phyloP scores from a whole-genome alignment of 768 basidiomycete genomes.

The Chlorophyllum brunneum region DNA sequence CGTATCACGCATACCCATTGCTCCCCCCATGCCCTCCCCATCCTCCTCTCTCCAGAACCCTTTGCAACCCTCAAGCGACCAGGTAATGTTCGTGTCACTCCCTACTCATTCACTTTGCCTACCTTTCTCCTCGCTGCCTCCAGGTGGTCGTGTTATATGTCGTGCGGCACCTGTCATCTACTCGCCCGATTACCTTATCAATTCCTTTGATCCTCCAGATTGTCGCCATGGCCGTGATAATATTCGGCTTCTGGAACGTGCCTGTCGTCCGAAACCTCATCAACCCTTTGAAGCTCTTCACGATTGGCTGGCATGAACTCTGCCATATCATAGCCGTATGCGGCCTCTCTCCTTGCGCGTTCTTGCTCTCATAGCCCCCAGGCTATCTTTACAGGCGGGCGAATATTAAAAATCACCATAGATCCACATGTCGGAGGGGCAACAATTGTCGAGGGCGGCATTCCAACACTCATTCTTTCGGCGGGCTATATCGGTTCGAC shows the following conservation, averaged over 20 bases:
- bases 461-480: slow-evolving; percentile 64
- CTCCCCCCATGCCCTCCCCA: slow-evolving; percentile 37
- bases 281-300: slow-evolving; percentile 81
- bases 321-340: slow-evolving; percentile 78
- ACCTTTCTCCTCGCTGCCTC: slow-evolving; percentile 16
- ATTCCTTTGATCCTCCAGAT: slow-evolving; percentile 41
- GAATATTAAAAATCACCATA: slow-evolving; percentile 75
- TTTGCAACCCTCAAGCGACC: slow-evolving; percentile 65
- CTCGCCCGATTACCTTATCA: neutral
- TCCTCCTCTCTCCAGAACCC: slow-evolving; percentile 34
- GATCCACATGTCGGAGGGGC: slow-evolving; percentile 80
- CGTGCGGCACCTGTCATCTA: slow-evolving; percentile 38
- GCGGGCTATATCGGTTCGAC: slow-evolving; percentile 84
- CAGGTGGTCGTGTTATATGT: slow-evolving; percentile 77
- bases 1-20: slow-evolving; percentile 33
- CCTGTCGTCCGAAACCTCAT: slow-evolving; percentile 76
- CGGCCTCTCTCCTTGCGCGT: slow-evolving; percentile 13
- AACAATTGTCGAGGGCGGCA: slow-evolving; percentile 75
- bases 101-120: slow-evolving; percentile 18
- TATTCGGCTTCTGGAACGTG: slow-evolving; percentile 86
- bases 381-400: slow-evolving; percentile 79
- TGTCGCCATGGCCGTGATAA: slow-evolving; percentile 80
- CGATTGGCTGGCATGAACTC: slow-evolving; percentile 87
- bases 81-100: slow-evolving; percentile 40
- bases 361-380: slow-evolving; percentile 21